Base-by-base conservation (phyloP, 345 rosid species). In the Eucalyptus sideroxylon region DNA sequence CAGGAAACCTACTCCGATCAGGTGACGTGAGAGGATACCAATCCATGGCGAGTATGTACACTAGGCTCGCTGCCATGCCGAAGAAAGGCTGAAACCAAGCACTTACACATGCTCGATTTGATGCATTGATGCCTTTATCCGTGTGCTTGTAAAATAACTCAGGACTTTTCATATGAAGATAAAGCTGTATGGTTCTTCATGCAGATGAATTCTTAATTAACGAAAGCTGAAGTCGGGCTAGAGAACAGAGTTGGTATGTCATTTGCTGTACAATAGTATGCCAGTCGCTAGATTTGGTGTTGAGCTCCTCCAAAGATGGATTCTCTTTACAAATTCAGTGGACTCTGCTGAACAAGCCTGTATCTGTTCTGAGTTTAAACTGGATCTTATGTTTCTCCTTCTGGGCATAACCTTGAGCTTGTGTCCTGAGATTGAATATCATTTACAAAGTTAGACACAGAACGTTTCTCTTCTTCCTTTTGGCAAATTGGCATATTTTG, bases 21-120 rank as follows among this genome's bases (percentile, higher is more conserved):
- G 99, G 99, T 6, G 99, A 98, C 86, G 90, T 93, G 50, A 95
- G 99, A 92, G 99, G 99, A 60, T 97, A 93, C 91, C 98, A 96
- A 89, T 98, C 99, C 50, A 97, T 98, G 99, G 99, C 99, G 50
- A 95, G 95, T 88, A 97, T 98, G 99, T 98, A 97, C 88, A 96
- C 97, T 9, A 95, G 96, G 88, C 96, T 96, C 17, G 98, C 99
- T 1, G 99, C 99, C 27, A 93, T 95, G 93, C 98, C 99, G 17
- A 98, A 96, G 95, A 98, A 97, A 91, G 98, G 99, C 67, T 97
- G 95, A 98, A 77, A 77, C 83, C 83, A 77, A 77, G 16, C 83
- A 21, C 7, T 77, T 40, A 44, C 47, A 2, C 16, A 4, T 11
- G 83, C 16, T 40, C 3, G 3, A 37, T 77, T 21, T 21, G 47